A percentile compares a stretch with the other conserved stretches of the same genome.
Conservation (phyloP, 2,329 filamentous ascomycete genomes). For the Helminthosporium solani region DNA sequence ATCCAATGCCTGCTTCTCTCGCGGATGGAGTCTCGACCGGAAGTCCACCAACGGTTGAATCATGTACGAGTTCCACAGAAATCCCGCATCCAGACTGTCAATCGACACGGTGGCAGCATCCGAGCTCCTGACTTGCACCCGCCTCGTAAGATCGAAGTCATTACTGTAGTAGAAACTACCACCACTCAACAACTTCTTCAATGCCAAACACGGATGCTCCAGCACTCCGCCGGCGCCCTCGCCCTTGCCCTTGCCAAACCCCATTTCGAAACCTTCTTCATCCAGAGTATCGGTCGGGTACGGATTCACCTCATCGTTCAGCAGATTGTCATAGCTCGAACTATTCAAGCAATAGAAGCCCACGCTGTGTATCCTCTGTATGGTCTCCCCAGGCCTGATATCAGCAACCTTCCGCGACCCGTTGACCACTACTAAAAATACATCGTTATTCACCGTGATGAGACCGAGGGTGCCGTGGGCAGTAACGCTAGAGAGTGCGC, state of each 20-base stretch:
- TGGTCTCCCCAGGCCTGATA: constrained; percentile 81
- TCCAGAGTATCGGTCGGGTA: constrained; percentile 56
- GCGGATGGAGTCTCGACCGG: constrained; percentile 72
- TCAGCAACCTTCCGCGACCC: constrained; percentile 75
- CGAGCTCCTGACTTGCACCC: constrained; percentile 82
- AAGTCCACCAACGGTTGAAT: constrained; percentile 90
- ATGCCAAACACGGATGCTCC: constrained; percentile 85
- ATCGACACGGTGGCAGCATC: constrained; percentile 82
- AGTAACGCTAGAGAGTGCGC: constrained; percentile 69
- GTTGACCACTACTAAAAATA: constrained; percentile 89
- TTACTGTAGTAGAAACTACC: constrained; percentile 97
- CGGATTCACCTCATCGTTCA: constrained; percentile 58
- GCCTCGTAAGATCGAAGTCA: constrained; percentile 95
- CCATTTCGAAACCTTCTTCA: constrained; percentile 55
- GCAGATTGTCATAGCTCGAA: constrained; percentile 78
- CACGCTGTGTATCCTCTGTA: constrained; percentile 82
- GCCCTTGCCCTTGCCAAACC: constrained; percentile 57
- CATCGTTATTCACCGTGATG: constrained; percentile 78
- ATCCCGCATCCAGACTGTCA: constrained; percentile 87
- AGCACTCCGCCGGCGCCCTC: constrained; percentile 70
- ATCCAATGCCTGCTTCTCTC: constrained; percentile 79
- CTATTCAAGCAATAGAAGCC: constrained; percentile 92
- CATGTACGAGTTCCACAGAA: constrained; percentile 99
- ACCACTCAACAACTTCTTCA: constrained; percentile 89
- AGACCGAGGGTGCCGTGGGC: constrained; percentile 86